A percentile compares a stretch with the other conserved stretches of the same genome.
phyloP scores from a whole-genome alignment of 495 filamentous ascomycete species.

The Penicillium steckii region DNA sequence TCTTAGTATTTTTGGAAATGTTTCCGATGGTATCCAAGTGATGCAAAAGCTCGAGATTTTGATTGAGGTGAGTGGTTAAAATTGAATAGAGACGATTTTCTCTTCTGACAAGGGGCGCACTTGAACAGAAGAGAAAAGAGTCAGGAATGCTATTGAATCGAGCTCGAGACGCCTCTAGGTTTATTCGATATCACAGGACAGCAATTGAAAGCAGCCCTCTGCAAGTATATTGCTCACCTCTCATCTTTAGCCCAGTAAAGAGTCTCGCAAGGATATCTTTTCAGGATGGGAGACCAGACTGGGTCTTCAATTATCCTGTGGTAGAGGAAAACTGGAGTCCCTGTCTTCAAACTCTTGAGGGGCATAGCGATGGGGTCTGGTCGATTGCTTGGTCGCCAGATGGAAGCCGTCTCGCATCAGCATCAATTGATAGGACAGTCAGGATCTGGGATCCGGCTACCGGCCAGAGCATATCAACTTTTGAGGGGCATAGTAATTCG shows the following conservation, averaged over 20 bases:
- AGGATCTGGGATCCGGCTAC: slow-evolving; percentile 26
- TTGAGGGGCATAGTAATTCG: slow-evolving; percentile 15
- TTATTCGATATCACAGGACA: slow-evolving; percentile 22
- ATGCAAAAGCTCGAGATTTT: slow-evolving; percentile 12
- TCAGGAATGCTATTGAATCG: slow-evolving; percentile 10
- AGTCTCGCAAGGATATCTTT: slow-evolving; percentile 23
- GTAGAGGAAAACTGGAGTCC: slow-evolving; percentile 5
- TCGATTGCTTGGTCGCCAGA: background rate
- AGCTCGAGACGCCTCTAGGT: slow-evolving; percentile 28
- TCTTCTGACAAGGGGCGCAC: background rate
- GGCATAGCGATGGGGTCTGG: background rate
- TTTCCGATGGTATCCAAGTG: slow-evolving; percentile 22
- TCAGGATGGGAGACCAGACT: slow-evolving; percentile 13
- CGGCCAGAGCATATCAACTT: slow-evolving; percentile 16
- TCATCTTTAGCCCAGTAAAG: slow-evolving; percentile 28
- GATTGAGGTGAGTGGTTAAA: slow-evolving; percentile 7
- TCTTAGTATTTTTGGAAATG: slow-evolving; percentile 27
- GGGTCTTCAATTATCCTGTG: slow-evolving; percentile 11
- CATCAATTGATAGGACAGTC: slow-evolving; percentile 26
- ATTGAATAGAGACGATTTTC: background rate
- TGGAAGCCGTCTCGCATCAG: slow-evolving; percentile 26
- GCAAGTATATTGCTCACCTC: slow-evolving; percentile 28
- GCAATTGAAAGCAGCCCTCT: slow-evolving; percentile 30
- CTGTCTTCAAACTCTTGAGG: slow-evolving; percentile 1
- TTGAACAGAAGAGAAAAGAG: background rate